phyloP scores from a whole-genome alignment of 2,329 filamentous ascomycete genomes.

The Neoascochyta sp. region DNA sequence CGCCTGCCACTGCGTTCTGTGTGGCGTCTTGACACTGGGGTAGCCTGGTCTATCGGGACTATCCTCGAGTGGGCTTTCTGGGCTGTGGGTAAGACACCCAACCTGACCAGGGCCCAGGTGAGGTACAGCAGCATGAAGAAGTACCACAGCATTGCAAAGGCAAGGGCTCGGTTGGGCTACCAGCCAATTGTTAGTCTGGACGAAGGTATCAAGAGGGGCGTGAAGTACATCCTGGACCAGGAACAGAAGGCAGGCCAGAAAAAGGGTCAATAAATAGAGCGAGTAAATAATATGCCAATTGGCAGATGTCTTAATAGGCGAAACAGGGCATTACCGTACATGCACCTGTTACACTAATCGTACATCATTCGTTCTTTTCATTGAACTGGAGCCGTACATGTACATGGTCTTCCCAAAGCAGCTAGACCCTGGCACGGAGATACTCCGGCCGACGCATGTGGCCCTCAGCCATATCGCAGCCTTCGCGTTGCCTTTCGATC shows the following conservation, averaged over 20 bases:
- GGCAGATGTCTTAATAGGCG: no score
- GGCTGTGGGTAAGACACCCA: conserved; percentile 45
- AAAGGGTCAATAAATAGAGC: conserved; percentile 30
- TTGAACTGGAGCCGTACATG: neutral
- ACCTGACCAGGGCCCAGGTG: conserved; percentile 48
- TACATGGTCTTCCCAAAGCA: neutral
- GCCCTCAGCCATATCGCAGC: no score
- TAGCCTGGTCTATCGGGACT: conserved; percentile 42
- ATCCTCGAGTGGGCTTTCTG: conserved; percentile 47
- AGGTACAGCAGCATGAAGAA: conserved; percentile 69
- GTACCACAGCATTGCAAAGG: conserved; percentile 75
- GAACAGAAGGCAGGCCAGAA: conserved; percentile 30
- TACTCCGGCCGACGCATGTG: neutral
- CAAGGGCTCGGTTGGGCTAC: conserved; percentile 67
- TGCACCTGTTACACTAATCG: no score
- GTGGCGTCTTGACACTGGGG: conserved; percentile 43
- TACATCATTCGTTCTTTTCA: no score
- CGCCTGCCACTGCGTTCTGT: conserved; percentile 37
- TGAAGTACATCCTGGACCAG: conserved; percentile 40
- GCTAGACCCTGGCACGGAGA: conserved; percentile 5
- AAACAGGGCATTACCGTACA: no score
- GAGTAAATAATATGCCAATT: no score
- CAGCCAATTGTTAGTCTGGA: conserved; percentile 62
- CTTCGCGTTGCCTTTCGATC: conserved; percentile 1
- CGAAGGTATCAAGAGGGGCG: conserved; percentile 55